Conservation (phyloP, 2,329 filamentous ascomycete species). For the Trichophyton mentagrophytes region DNA sequence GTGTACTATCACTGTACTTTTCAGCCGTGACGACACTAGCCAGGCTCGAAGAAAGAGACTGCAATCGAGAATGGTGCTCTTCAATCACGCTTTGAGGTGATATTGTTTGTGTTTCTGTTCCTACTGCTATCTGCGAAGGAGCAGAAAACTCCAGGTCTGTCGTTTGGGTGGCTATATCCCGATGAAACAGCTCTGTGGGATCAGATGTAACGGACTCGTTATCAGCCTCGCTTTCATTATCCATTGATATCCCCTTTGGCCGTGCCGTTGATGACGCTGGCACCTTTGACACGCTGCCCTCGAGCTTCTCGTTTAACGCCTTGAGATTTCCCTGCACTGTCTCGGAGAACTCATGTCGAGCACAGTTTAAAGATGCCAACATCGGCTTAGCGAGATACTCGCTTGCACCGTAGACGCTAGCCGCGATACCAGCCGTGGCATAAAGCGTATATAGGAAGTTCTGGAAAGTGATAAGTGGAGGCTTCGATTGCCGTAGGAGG, state of each 20-base stretch:
- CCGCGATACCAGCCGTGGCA: constrained; percentile 41
- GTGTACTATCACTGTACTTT: constrained; percentile 22
- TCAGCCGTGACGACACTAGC: constrained; percentile 33
- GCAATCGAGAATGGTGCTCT: constrained; percentile 35
- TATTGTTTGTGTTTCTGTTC: constrained; percentile 15
- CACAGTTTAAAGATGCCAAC: constrained; percentile 40
- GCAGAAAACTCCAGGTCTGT: constrained; percentile 31
- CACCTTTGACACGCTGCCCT: constrained; percentile 40
- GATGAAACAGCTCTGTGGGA: constrained; percentile 51
- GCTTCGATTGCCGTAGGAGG: constrained; percentile 45
- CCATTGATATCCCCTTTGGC: constrained; percentile 14
- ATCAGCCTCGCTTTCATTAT: constrained; percentile 30
- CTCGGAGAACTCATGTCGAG: constrained; percentile 45
- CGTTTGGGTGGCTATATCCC: constrained; percentile 52
- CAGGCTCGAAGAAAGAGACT: constrained; percentile 41
- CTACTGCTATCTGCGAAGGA: constrained; percentile 15
- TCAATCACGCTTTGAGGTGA: constrained; percentile 15
- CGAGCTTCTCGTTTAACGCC: constrained; percentile 45
- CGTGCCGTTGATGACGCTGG: constrained; percentile 25
- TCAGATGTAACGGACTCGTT: constrained; percentile 42
- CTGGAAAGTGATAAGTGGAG: constrained; percentile 47
- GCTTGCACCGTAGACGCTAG: constrained; percentile 45
- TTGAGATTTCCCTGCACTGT: constrained; percentile 41
- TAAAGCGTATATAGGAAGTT: constrained; percentile 46
- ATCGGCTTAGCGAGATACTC: constrained; percentile 49